A percentile compares a stretch with the other conserved stretches of the same genome.
Evolutionary conservation across 371 early-diverging fungal species (phyloP).

Genomic region (Mortierella sp.): DNA sequence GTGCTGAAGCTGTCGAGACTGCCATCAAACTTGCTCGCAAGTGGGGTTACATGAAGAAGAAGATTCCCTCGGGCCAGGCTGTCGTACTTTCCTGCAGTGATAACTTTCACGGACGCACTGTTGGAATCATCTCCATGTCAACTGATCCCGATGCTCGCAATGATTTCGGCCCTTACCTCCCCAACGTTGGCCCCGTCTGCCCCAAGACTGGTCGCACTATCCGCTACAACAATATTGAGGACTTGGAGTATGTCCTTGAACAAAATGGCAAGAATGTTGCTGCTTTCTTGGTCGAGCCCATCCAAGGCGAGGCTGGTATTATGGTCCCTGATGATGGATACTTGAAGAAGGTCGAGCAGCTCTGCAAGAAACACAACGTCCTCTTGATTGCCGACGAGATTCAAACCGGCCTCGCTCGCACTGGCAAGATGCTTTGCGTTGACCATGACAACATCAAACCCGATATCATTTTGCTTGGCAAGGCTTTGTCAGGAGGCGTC

Average conservation of each 20-base stretch:
- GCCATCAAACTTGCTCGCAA: constrained; percentile 98
- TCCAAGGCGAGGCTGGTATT: constrained; percentile 99
- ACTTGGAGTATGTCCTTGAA: constrained; percentile 88
- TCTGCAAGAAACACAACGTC: constrained; percentile 97
- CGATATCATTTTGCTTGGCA: constrained; percentile 95
- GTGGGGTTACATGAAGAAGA: constrained; percentile 96
- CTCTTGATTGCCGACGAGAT: constrained; percentile 98
- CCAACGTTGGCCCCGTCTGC: constrained; percentile 86
- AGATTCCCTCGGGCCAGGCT: constrained; percentile 86
- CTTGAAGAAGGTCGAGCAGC: constrained; percentile 82
- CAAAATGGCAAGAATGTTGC: constrained; percentile 86
- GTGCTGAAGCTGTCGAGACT: constrained; percentile 98
- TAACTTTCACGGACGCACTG: constrained; percentile 99
- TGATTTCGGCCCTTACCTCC: constrained; percentile 95
- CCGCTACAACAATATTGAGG: constrained; percentile 88
- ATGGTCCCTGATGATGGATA: constrained; percentile 95
- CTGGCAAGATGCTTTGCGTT: constrained; percentile 93
- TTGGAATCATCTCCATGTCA: constrained; percentile 94
- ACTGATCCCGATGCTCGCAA: constrained; percentile 90
- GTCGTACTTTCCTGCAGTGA: constrained; percentile 86
- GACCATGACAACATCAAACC: constrained; percentile 93
- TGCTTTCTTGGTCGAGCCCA: constrained; percentile 97
- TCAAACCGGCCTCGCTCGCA: constrained; percentile 97
- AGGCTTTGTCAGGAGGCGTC: constrained; percentile 95
- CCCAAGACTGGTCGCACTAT: constrained; percentile 76